These are phyloP conservation scores for Suzukiozyma palmioleophila DNA, from an alignment of 1,139 yeast species.

Conservation along the genomic window DNA sequence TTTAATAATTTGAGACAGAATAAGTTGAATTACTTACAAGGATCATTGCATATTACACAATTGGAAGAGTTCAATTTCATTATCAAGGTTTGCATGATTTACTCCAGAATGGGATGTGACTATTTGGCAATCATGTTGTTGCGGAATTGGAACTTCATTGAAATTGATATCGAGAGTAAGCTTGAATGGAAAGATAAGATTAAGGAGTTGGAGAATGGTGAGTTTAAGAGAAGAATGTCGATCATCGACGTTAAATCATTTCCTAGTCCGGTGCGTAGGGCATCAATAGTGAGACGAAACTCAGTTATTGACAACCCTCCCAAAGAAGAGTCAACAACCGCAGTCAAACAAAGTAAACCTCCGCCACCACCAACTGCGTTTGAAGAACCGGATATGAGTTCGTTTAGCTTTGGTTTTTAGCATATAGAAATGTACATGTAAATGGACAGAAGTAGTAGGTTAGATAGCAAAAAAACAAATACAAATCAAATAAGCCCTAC, in stretches of 20 bases:
- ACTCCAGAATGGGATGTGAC: slow-evolving; percentile 90
- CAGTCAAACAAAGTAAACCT: slow-evolving; percentile 5
- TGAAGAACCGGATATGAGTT: slow-evolving; percentile 78
- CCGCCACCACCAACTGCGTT: slow-evolving; percentile 55
- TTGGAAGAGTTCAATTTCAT: slow-evolving; percentile 58
- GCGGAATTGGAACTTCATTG: slow-evolving; percentile 63
- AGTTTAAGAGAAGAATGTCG: slow-evolving; percentile 3
- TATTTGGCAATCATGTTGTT: slow-evolving; percentile 61
- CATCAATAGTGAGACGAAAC: slow-evolving; percentile 1
- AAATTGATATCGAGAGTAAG: slow-evolving; percentile 12
- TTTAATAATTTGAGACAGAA: slow-evolving; percentile 57
- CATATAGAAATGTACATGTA: not conserved
- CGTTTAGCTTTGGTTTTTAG: slow-evolving; percentile 60
- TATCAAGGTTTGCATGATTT: slow-evolving; percentile 59
- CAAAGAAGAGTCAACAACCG: not conserved
- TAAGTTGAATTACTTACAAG: slow-evolving; percentile 43
- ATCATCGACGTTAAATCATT: slow-evolving; percentile 1
- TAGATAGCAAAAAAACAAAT: not conserved
- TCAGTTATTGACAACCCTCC: slow-evolving; percentile 2
- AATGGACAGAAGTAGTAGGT: slow-evolving; percentile 2
- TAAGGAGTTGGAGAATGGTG: slow-evolving; percentile 1
- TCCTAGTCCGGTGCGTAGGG: slow-evolving; percentile 2
- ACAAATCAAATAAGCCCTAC: slow-evolving; percentile 48
- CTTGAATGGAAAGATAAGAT: slow-evolving; percentile 8
- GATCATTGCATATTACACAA: slow-evolving; percentile 44